Percentiles rank a stretch among this genome's conserved stretches.
Conservation (phyloP, 2,329 filamentous ascomycete genomes). For the Pochonia chlamydosporia region DNA sequence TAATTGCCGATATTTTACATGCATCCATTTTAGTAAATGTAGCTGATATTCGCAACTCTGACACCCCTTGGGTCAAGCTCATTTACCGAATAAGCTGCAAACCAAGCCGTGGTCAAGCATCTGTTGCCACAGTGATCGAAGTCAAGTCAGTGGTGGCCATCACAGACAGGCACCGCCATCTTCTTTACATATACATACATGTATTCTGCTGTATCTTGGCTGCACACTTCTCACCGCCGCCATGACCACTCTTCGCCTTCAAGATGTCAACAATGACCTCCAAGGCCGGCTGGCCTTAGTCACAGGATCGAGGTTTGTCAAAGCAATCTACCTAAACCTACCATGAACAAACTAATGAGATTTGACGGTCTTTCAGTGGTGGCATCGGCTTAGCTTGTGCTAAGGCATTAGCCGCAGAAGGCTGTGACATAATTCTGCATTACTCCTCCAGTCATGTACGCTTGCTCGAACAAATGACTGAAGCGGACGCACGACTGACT, state of each 20-base stretch:
- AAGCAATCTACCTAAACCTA: background rate
- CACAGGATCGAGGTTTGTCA: constrained; percentile 8
- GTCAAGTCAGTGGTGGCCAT: no score
- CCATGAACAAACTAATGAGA: background rate
- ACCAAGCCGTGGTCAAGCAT: no score
- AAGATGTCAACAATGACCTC: constrained; percentile 3
- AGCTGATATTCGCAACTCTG: no score
- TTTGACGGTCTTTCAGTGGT: background rate
- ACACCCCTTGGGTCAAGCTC: no score
- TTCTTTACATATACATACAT: no score
- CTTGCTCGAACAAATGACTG: background rate
- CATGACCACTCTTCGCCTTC: constrained; percentile 1
- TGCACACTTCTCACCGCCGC: no score
- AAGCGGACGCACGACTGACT: background rate
- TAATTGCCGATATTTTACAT: background rate
- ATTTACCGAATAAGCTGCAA: no score
- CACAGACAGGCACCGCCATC: no score
- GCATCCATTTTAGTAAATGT: no score
- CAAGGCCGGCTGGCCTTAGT: constrained; percentile 5
- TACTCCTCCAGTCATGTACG: constrained; percentile 7
- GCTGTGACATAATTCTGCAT: constrained; percentile 7
- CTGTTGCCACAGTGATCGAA: no score
- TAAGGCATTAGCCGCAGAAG: constrained; percentile 6
- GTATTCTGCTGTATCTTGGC: no score
- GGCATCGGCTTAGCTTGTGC: constrained; percentile 9